Evolutionary conservation across 73 alveolate species (phyloP).

Genomic region (Paramecium caudatum): DNA sequence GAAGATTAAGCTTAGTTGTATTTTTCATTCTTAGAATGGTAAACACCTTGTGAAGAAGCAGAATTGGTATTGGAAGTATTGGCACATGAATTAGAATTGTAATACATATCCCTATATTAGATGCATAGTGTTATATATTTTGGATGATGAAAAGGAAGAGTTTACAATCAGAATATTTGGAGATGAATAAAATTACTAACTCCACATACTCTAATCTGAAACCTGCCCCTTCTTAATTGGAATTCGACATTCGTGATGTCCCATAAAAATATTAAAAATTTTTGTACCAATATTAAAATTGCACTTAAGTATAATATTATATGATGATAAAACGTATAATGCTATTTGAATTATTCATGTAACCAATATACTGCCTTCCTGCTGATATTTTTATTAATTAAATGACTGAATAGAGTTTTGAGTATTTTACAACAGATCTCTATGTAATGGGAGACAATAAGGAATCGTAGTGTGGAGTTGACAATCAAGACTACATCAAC

Average conservation of each 20-base stretch:
- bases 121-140: constrained; percentile 8
- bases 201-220: not conserved
- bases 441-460: constrained; percentile 48
- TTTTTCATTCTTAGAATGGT: not conserved
- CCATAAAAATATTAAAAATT: not conserved
- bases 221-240: not conserved
- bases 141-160: not conserved
- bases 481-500: not conserved
- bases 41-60: constrained; percentile 9
- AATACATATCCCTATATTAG: not conserved
- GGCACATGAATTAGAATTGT: constrained; percentile 43
- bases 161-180: constrained; percentile 26
- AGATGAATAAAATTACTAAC: constrained; percentile 39
- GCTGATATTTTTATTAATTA: constrained; percentile 47
- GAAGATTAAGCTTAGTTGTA: not conserved
- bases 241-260: not conserved
- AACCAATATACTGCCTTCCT: constrained; percentile 71
- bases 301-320: constrained; percentile 13
- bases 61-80: constrained; percentile 8
- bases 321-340: constrained; percentile 47
- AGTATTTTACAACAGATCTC: constrained; percentile 27
- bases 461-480: constrained; percentile 22
- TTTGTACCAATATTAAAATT: constrained; percentile 15
- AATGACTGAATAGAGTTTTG: not conserved
- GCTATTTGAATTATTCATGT: constrained; percentile 46